Evolutionary conservation across 768 basidiomycete genomes (phyloP).

Genomic region (Amanita pseudoporphyria): DNA sequence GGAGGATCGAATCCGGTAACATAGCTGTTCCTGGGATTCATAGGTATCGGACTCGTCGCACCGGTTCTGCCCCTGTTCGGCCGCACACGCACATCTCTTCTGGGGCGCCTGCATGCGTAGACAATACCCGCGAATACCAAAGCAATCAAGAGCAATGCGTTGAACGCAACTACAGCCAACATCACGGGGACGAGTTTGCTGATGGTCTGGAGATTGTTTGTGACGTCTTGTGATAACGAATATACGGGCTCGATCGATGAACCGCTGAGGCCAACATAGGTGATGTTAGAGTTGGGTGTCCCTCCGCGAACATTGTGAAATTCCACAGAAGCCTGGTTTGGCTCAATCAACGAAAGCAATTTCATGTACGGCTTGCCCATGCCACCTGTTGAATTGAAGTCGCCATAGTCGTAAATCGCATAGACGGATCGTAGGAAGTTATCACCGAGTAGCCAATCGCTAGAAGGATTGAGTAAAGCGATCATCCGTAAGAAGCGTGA

Average conservation of each 20-base stretch:
- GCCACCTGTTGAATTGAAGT: constrained; percentile 51
- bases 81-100: constrained; percentile 15
- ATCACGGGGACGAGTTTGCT: constrained; percentile 61
- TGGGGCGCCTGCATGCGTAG: constrained; percentile 41
- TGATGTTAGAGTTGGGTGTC: constrained; percentile 53
- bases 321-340: constrained; percentile 58
- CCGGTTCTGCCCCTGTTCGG: constrained; percentile 14
- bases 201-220: constrained; percentile 51
- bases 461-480: constrained; percentile 18
- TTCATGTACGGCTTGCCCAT: constrained; percentile 77
- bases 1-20: constrained; percentile 21
- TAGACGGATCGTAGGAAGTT: constrained; percentile 79
- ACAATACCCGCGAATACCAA: constrained; percentile 45
- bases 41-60: constrained; percentile 43
- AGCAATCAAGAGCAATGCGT: constrained; percentile 57
- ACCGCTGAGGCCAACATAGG: constrained; percentile 46
- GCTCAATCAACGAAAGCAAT: constrained; percentile 59
- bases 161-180: constrained; percentile 68
- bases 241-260: constrained; percentile 33
- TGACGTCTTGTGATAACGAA: constrained; percentile 47
- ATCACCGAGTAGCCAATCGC: constrained; percentile 79
- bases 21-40: constrained; percentile 37
- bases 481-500: neutral
- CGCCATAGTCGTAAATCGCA: constrained; percentile 78
- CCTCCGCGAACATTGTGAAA: constrained; percentile 66